Base-by-base conservation (phyloP, 164 flowering plant species). In the Vitis rupestris region DNA sequence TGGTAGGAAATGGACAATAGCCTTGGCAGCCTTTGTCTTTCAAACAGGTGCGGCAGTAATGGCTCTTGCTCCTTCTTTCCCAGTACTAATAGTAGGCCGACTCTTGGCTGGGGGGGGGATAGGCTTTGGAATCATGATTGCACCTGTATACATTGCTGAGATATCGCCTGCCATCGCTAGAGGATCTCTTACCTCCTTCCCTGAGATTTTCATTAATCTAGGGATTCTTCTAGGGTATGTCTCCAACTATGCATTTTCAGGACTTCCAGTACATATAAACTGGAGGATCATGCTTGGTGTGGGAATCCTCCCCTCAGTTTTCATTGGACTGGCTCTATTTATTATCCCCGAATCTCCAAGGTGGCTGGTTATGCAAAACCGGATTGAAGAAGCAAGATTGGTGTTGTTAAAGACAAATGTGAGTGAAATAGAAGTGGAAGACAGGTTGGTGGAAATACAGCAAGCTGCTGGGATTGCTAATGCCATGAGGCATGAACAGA, bases 301-400 rank as follows among this genome's bases (percentile, higher is more conserved):
- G 14, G 82, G 84, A n/a, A 67, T 79, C 37, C 64, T 80, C 53
- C 86, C 86, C 2, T 76, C 86, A 5, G 53, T 81, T 8, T 75
- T 79, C 13, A 76, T 83, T 10, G 77, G 71, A 44, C 58, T 75
- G 47, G 80, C 81, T 3, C 58, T 79, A 8, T 71, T 81, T 23
- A 17, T 79, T n/a, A 79, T 83, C 62, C 86, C 86, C 0, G 84
- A 81, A 67, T 83, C 84, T n/a, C 83, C 86, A 2, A 61, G 86
- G 51, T 83, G 86, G 86, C 54, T 80, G 49, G 82, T 81, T n/a
- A 78, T 80, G 84, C 70, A 70, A 23, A 74, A 75, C 58, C 69
- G 82, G 3, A 23, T 76, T 44, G 79, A 76, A 27, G 84, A 83
- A 70, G 84, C 86, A 48, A 72, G 72, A 63, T 44, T 44, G 1